A percentile compares a stretch with the other conserved stretches of the same genome.
phyloP scores from a whole-genome alignment of 1,139 yeast genomes.

The Geotrichum siamense region DNA sequence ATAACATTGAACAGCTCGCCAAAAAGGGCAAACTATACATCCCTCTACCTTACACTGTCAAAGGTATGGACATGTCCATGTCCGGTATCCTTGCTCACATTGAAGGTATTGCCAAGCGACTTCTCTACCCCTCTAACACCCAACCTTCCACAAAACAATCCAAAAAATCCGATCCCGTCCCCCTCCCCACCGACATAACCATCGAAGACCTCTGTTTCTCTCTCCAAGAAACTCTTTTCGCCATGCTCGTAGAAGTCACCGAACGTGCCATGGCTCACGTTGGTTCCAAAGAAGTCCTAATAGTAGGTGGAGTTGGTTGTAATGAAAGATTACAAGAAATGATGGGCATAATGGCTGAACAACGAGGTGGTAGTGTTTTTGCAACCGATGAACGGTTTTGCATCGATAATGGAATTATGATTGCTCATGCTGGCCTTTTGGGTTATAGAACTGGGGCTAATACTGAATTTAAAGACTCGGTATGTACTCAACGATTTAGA shows the following conservation, averaged over 20 bases:
- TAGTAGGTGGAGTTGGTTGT: slow-evolving; percentile 98
- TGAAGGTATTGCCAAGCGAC: slow-evolving; percentile 60
- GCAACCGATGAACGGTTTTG: slow-evolving; percentile 97
- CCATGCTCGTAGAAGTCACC: slow-evolving; percentile 96
- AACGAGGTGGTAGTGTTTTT: slow-evolving; percentile 75
- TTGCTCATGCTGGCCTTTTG: slow-evolving; percentile 93
- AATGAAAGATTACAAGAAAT: slow-evolving; percentile 85
- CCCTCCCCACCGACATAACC: slow-evolving; percentile 39
- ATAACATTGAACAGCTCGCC: slow-evolving; percentile 92
- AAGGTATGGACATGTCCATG: slow-evolving; percentile 98
- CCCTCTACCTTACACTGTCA: slow-evolving; percentile 86
- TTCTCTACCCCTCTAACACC: no score
- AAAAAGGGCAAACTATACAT: slow-evolving; percentile 63
- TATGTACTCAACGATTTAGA: slow-evolving; percentile 87
- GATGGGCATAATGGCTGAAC: slow-evolving; percentile 92
- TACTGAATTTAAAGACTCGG: slow-evolving; percentile 57
- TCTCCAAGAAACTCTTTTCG: slow-evolving; percentile 82
- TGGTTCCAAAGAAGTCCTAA: slow-evolving; percentile 76
- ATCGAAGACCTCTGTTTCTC: slow-evolving; percentile 89
- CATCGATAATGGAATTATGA: slow-evolving; percentile 97
- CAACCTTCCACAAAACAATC: no score
- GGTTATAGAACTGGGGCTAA: slow-evolving; percentile 75
- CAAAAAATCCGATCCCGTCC: slow-evolving; percentile 3
- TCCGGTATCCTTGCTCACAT: slow-evolving; percentile 86
- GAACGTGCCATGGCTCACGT: slow-evolving; percentile 99